Conservation (phyloP, 2,329 filamentous ascomycete genomes). For the Colletotrichum sp. region DNA sequence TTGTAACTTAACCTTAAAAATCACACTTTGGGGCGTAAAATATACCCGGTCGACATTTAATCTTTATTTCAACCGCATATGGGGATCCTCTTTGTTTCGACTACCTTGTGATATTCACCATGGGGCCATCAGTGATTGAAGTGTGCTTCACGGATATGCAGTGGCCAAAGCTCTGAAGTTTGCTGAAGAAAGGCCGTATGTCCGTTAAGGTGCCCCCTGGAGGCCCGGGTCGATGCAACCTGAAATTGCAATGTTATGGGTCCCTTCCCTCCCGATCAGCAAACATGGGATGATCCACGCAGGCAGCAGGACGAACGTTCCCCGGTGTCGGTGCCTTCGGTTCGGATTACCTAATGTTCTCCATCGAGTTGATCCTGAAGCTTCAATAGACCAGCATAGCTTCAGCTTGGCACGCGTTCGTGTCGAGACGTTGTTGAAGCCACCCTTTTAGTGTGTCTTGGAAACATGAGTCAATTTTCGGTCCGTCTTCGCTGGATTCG, state of each 20-base stretch:
- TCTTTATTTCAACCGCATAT: fast-evolving
- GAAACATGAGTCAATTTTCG: background rate
- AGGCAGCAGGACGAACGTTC: background rate
- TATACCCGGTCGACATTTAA: background rate
- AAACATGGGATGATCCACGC: background rate
- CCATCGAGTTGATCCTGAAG: background rate
- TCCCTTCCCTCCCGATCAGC: background rate
- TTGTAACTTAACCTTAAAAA: background rate
- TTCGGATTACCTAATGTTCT: background rate
- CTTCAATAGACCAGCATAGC: background rate
- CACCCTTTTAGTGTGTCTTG: background rate
- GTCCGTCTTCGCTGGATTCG: background rate
- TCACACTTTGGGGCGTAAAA: background rate
- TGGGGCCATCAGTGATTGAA: too few species aligned
- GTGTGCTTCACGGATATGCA: background rate
- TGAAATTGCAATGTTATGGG: background rate
- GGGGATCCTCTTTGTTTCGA: fast-evolving
- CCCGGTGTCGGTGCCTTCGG: background rate
- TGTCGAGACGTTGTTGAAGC: background rate
- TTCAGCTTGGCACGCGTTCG: background rate
- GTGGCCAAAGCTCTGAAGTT: background rate
- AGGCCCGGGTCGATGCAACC: background rate
- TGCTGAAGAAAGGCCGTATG: background rate
- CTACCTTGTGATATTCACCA: background rate
- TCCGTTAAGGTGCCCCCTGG: background rate